These are phyloP conservation scores for Stagonosporopsis tanaceti DNA, from an alignment of 2,329 filamentous ascomycete genomes.

Conservation along the genomic window DNA sequence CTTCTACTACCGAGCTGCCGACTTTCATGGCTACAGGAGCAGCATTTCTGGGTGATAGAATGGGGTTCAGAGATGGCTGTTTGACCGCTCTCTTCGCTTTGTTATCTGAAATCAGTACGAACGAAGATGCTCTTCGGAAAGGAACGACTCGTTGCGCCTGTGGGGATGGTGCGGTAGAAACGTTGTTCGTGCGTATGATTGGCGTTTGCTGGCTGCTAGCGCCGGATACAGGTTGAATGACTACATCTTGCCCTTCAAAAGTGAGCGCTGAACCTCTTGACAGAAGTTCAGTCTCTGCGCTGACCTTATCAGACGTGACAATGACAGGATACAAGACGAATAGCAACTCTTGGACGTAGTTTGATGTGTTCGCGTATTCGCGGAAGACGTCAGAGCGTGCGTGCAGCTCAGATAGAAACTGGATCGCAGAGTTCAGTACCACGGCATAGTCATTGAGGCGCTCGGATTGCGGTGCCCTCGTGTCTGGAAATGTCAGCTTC, in stretches of 20 bases:
- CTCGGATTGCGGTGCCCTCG: conserved; percentile 44
- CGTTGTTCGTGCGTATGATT: conserved; percentile 76
- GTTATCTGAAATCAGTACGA: conserved; percentile 83
- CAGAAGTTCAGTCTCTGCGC: conserved; percentile 84
- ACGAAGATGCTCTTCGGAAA: conserved; percentile 84
- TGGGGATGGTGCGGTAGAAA: conserved; percentile 50
- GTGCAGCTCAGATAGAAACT: conserved; percentile 82
- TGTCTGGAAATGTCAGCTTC: conserved; percentile 38
- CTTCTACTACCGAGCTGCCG: conserved; percentile 76
- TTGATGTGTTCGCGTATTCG: conserved; percentile 81
- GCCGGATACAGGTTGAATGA: conserved; percentile 77
- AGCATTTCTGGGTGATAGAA: conserved; percentile 67
- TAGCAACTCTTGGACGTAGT: conserved; percentile 82
- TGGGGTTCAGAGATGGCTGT: conserved; percentile 68
- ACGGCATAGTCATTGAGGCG: conserved; percentile 64
- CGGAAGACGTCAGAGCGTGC: conserved; percentile 78
- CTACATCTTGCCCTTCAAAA: conserved; percentile 85
- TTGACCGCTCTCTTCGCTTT: conserved; percentile 64
- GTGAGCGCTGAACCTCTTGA: conserved; percentile 81
- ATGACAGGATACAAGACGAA: conserved; percentile 85
- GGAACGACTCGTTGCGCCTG: conserved; percentile 63
- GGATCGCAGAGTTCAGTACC: conserved; percentile 77
- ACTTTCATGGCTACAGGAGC: conserved; percentile 57
- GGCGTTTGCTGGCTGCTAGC: conserved; percentile 64
- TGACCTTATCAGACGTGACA: conserved; percentile 84